phyloP scores from a whole-genome alignment of 2,329 filamentous ascomycete species.

The Hymenoscyphus albidus region DNA sequence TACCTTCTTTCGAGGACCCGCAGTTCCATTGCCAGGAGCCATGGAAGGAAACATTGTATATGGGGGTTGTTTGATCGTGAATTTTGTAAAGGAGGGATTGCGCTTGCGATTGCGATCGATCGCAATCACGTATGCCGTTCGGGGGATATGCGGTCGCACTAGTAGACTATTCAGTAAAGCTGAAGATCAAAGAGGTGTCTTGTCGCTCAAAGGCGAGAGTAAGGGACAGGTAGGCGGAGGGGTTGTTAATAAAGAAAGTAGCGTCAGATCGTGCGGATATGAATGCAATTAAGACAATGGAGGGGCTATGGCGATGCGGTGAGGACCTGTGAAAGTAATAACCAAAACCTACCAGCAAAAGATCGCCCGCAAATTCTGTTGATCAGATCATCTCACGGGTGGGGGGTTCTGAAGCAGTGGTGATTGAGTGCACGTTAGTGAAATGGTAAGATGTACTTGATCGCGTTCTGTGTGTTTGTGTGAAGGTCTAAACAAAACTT shows the following conservation, averaged over 20 bases:
- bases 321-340: background rate
- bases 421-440: background rate
- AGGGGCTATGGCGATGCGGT: background rate
- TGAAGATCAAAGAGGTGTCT: background rate
- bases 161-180: background rate
- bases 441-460: background rate
- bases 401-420: background rate
- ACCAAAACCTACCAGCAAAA: background rate
- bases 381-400: background rate
- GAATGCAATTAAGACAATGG: too few species aligned
- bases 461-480: background rate
- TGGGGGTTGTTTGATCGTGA: background rate
- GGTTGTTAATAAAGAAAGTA: background rate
- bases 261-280: background rate
- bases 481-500: background rate
- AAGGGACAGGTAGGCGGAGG: background rate
- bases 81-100: background rate
- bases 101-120: too few species aligned
- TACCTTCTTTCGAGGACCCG: slow-evolving; percentile 29
- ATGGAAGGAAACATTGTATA: slow-evolving; percentile 21
- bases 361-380: background rate
- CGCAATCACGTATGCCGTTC: background rate
- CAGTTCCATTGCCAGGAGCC: slow-evolving; percentile 28
- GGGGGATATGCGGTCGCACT: background rate
- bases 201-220: background rate